phyloP scores from a whole-genome alignment of 805 yeast genomes.

The Starmera amethionina region DNA sequence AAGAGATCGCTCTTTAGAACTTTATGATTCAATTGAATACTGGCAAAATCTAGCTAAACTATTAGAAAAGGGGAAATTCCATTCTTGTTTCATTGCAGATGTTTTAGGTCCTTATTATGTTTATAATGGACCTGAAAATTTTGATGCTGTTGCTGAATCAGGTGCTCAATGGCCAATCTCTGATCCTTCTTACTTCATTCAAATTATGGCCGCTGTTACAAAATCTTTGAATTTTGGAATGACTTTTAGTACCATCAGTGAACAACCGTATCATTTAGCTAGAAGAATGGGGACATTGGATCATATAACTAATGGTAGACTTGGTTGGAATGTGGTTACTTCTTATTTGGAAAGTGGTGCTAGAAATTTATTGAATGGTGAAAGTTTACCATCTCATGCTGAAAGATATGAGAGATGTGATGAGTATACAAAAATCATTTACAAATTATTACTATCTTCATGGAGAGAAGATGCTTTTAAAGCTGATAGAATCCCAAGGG shows the following conservation, averaged over 20 bases:
- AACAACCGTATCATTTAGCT: conserved; percentile 28
- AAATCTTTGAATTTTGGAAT: conserved; percentile 26
- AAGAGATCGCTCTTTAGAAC: conserved; percentile 19
- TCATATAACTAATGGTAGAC: conserved; percentile 27
- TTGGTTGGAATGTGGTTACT: conserved; percentile 35
- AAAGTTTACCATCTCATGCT: conserved; percentile 25
- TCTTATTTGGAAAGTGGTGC: conserved; percentile 31
- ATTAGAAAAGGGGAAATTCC: conserved; percentile 27
- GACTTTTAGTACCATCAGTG: conserved; percentile 30
- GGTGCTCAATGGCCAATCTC: conserved; percentile 26
- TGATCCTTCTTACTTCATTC: conserved; percentile 27
- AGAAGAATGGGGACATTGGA: conserved; percentile 30
- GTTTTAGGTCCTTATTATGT: conserved; percentile 29
- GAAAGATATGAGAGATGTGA: conserved; percentile 28
- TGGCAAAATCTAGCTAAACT: conserved; percentile 27
- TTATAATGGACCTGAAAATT: conserved; percentile 16
- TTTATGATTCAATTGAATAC: conserved; percentile 20
- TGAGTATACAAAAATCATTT: conserved; percentile 27
- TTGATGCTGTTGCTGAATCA: conserved; percentile 7
- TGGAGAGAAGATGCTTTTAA: conserved; percentile 28
- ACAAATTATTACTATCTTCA: conserved; percentile 26
- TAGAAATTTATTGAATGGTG: conserved; percentile 23
- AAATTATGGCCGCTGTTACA: conserved; percentile 31
- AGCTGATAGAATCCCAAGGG: conserved; percentile 12
- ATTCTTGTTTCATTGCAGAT: conserved; percentile 28